phyloP scores from a whole-genome alignment of 805 yeast species.

The Yamadazyma paraphyllophila region DNA sequence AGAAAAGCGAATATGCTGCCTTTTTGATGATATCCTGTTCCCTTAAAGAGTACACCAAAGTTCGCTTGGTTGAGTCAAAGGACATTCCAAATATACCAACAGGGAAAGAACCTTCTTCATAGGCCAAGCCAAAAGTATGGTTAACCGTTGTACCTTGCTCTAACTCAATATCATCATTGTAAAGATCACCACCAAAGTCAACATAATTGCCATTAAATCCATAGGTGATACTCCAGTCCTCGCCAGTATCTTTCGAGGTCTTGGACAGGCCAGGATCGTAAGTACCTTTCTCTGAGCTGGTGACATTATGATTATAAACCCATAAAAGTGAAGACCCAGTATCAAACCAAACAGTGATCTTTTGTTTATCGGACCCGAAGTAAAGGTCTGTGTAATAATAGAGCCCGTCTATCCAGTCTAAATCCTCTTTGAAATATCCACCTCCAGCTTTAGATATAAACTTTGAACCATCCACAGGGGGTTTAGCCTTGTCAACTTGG shows the following conservation, averaged over 20 bases:
- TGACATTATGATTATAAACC: neutral
- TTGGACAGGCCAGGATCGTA: neutral
- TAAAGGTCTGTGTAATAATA: conserved; percentile 5
- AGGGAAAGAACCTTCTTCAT: conserved; percentile 18
- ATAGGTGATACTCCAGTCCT: conserved; percentile 2
- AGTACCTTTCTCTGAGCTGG: neutral
- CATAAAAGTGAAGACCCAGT: conserved; percentile 5
- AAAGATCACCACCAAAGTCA: conserved; percentile 3
- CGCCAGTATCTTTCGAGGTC: neutral
- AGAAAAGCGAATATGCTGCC: conserved; percentile 36
- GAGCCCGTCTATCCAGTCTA: conserved; percentile 5
- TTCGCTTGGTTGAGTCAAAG: conserved; percentile 21
- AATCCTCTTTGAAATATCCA: neutral
- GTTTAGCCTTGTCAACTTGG: neutral
- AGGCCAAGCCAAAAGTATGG: conserved; percentile 20
- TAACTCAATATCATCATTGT: neutral
- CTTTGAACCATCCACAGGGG: neutral
- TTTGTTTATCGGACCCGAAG: conserved; percentile 3
- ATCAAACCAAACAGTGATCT: conserved; percentile 3
- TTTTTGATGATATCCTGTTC: conserved; percentile 16
- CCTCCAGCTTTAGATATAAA: conserved; percentile 1
- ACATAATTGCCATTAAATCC: conserved; percentile 3
- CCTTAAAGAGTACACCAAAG: conserved; percentile 16
- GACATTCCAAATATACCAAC: conserved; percentile 15
- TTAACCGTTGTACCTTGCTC: neutral